Evolutionary conservation across 139 green algal genomes (phyloP).

Genomic region (Trebouxia sp.): DNA sequence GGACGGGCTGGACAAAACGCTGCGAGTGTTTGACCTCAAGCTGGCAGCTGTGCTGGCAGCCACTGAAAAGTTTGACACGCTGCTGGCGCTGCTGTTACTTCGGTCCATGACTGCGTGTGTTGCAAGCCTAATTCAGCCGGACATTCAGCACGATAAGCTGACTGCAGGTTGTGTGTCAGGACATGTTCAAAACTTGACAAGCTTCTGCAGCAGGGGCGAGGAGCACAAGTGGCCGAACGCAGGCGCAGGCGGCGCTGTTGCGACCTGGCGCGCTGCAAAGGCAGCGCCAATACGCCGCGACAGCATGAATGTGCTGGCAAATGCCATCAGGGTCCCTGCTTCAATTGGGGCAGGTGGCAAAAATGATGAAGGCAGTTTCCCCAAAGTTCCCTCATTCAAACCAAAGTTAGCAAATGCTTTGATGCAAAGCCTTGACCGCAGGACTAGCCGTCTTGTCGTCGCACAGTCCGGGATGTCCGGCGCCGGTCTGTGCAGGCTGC

Average conservation of each 20-base stretch:
- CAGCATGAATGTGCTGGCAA: not conserved
- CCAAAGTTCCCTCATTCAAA: not conserved
- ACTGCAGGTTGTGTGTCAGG: not conserved
- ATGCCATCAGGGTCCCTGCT: constrained; percentile 8
- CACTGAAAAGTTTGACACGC: not conserved
- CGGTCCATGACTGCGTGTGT: not conserved
- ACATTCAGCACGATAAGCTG: too few species aligned
- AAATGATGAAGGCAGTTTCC: too few species aligned
- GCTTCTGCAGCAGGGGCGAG: not conserved
- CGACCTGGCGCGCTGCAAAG: not conserved
- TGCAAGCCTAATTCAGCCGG: too few species aligned
- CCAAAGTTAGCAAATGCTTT: too few species aligned
- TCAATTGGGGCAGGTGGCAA: not conserved
- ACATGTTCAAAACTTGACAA: constrained; percentile 18
- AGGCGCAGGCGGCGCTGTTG: not conserved
- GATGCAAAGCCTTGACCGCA: too few species aligned
- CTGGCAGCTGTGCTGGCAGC: constrained; percentile 12
- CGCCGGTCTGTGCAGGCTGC: too few species aligned
- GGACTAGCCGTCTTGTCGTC: too few species aligned
- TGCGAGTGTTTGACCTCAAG: constrained; percentile 15
- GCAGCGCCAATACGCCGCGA: not conserved
- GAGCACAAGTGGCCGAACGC: not conserved
- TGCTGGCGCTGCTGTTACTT: constrained; percentile 26
- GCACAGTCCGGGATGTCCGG: too few species aligned
- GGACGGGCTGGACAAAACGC: not conserved